Base-by-base conservation (phyloP, 345 rosid species). In the Eucalyptus grandis region DNA sequence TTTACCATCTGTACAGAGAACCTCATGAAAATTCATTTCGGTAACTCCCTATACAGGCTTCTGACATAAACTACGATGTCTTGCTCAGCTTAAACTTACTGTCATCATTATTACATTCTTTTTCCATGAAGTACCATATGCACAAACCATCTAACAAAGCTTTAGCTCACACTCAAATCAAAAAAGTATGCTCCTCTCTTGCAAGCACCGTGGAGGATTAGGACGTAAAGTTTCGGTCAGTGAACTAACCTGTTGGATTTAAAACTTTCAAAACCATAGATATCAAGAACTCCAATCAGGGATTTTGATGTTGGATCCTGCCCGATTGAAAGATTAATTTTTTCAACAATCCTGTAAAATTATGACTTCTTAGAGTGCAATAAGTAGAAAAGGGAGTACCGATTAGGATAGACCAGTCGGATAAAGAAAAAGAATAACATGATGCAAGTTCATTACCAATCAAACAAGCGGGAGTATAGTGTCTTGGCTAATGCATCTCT, bases 191-290 rank as follows among this genome's bases (percentile, higher is more conserved):
- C 47, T 51, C 65, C 85, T 77, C 85, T 77, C 85, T 40, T 40
- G 47, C 47, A 77, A 77, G 85, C 85, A 77, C 47, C 3, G 2
- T 7, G 17, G 65, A 31, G 44, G 47, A 37, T 14, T 31, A 77
- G 85, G 47, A 77, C 3, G 1, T 31, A 31, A 86, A 31, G 37
- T 46, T 22, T 13, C 83, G 22, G 27, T 47, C 44, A 80, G 87
- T 43, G 67, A 62, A 53, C 90, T 87, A 93, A 95, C 99, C 99
- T 97, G 89, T 97, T 97, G 93, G 94, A 91, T 92, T 95, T 94
- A 89, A 97, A 97, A 92, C 99, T 97, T 94, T 97, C 99, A 91
- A 97, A 97, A 88, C 99, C 98, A 93, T 97, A 97, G 86, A 97
- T 96, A 94, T 97, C 98, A 91, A 97, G 97, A 89, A 97, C 99